Evolutionary conservation across 2,329 filamentous ascomycete species (phyloP), one percentile per base, ranked within the genome.

Genomic region (Basipetospora chlamydospora): DNA sequence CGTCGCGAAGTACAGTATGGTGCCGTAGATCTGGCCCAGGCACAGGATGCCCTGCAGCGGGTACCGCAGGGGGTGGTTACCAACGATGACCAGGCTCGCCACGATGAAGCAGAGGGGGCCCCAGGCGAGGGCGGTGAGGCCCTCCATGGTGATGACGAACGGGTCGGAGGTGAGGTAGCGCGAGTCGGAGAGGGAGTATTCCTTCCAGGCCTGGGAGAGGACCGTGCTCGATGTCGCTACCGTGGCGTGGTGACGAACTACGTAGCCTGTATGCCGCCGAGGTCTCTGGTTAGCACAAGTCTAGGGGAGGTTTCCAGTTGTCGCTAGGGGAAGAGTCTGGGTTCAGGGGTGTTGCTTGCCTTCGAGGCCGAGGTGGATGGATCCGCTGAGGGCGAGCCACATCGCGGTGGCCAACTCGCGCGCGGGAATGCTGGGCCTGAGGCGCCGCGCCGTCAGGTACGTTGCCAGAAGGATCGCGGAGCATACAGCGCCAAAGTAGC

Each of bases 311-410:
- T 20, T 15, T 11, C 4, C n/a, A 18, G 11, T 12, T 13, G 16
- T 8, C n/a, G 18, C 15, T 12, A 35, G 22, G n/a, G 7, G 30
- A 23, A 22, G 30, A 6, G 18, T 16, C 7, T 5, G 18, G 12
- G 12, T 6, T 7, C 5, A 32, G 8, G 18, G 25, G 23, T 20
- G 36, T 23, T 22, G 11, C 20, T 13, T 42, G 56, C 55, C 58
- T 46, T 66, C 61, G 26, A 65, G 57, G 43, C 60, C 54, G 16
- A 60, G 36, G 42, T 63, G 59, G 41, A 62, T 63, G 42, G 45
- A 68, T 53, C 59, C 70, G 66, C 79, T 82, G 11, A 88, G 63
- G 16, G 78, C 67, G 53, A 87, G 87, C 83, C 83, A 88, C 56
- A 84, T 56, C 16, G 79, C 70, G 4, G 69, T 70, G 10, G 67